Evolutionary conservation across 1,284 basidiomycete genomes (phyloP), one percentile per base, ranked within the genome.

Genomic region (Apiotrichum akiyoshidainum): DNA sequence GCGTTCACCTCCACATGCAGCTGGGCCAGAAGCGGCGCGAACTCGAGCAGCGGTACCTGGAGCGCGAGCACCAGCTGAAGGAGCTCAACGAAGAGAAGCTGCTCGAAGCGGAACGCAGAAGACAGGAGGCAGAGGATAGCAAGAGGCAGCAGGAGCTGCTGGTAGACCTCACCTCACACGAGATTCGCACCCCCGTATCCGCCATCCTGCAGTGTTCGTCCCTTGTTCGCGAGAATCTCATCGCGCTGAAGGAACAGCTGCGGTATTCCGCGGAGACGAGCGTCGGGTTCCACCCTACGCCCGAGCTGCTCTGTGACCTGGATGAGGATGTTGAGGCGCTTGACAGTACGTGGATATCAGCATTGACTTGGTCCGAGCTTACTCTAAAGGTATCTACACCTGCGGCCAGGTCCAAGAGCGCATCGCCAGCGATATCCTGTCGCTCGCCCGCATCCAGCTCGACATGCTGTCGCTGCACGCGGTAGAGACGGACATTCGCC

Each of bases 351-450:
- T 57, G 2, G 19, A 37, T 5, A 11, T 16, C 7, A 10, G 11
- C 12, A 37, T 37, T 37, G 37, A 4, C 12, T 16, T 37, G 12
- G 37, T 37, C 12, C 11, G 3, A 37, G 37, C 45, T 37, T 11
- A 37, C 37, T 6, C 37, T 16, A 33, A 50, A 67, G 65, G 65
- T 48, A 69, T 69, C 53, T 61, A 64, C 53, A 69, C 71, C 54
- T 77, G 77, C 58, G 78, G 78, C 35, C 68, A 78, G 17, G 72
- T 76, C 1, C 78, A 80, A 63, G 77, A 78, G 54, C 73, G 78
- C 10, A 79, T 80, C 40, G 77, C 78, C 5, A 76, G 76, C 51
- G 79, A 80, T 42, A 71, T 79, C 3, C 67, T 79, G 2, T 77
- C 77, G 0, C 63, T 79, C 10, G 77, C 77, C 2, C 64, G 77